These are phyloP conservation scores for Solanum pennellii DNA, from an alignment of 257 asterid genomes.

Conservation along the genomic window DNA sequence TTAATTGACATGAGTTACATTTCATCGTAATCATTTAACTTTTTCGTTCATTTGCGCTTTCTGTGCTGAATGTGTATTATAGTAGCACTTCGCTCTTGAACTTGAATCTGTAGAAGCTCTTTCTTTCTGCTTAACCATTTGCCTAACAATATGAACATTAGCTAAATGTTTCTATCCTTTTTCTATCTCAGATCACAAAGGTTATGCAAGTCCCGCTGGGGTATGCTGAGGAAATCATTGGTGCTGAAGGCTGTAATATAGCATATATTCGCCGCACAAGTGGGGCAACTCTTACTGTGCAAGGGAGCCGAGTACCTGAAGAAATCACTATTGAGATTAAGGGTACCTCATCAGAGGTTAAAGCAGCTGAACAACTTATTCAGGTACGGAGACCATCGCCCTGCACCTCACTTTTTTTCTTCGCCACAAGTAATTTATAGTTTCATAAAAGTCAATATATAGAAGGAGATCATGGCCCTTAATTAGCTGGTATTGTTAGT, in stretches of 20 bases:
- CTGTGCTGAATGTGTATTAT: background rate
- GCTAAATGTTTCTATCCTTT: background rate
- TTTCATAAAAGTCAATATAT: background rate
- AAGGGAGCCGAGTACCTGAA: slow-evolving; percentile 67
- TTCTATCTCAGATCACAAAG: slow-evolving; percentile 46
- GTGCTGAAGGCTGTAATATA: slow-evolving; percentile 64
- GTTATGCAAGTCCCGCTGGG: slow-evolving; percentile 76
- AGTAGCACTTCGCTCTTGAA: background rate
- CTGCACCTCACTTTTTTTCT: background rate
- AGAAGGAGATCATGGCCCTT: background rate
- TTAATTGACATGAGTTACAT: background rate
- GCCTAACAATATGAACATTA: background rate
- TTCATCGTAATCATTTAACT: background rate
- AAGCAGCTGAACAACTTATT: slow-evolving; percentile 72
- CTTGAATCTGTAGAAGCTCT: background rate
- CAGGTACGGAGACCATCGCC: slow-evolving; percentile 27
- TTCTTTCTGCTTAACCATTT: background rate
- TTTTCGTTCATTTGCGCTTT: background rate
- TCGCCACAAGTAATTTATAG: background rate
- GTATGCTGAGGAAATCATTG: slow-evolving; percentile 93
- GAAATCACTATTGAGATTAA: slow-evolving; percentile 83
- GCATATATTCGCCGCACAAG: slow-evolving; percentile 71
- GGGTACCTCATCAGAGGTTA: slow-evolving; percentile 79
- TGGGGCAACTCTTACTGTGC: slow-evolving; percentile 69
- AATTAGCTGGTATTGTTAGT: background rate